These are phyloP conservation scores for Atalantia buxifolia DNA, from an alignment of 345 rosid species.

Conservation along the genomic window DNA sequence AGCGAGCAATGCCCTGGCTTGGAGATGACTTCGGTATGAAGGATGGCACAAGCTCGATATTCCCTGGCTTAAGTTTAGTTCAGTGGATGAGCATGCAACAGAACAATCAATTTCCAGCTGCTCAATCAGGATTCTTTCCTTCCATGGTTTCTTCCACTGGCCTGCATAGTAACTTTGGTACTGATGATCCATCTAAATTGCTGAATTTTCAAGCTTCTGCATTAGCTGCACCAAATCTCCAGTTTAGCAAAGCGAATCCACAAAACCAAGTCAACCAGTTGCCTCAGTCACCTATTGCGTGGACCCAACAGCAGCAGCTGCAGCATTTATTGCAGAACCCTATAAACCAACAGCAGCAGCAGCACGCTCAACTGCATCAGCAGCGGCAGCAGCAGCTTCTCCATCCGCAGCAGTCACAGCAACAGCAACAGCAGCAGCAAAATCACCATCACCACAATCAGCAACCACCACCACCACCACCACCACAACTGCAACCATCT, in stretches of 20 bases:
- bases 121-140: conserved; percentile 63
- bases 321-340: conserved; percentile 43
- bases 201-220: conserved; percentile 76
- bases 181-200: conserved; percentile 79
- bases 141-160: conserved; percentile 48
- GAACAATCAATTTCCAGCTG: conserved; percentile 61
- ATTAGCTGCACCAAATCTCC: conserved; percentile 48
- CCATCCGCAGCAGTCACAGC: conserved; percentile 40
- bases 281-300: conserved; percentile 49
- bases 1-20: conserved; percentile 93
- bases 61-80: conserved; percentile 87
- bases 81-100: conserved; percentile 99
- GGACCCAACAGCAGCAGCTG: conserved; percentile 76
- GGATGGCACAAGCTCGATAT: conserved; percentile 68
- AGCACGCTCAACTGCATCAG: conserved; percentile 24
- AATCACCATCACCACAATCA: conserved; percentile 19
- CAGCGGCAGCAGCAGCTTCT: conserved; percentile 30
- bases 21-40: conserved; percentile 93
- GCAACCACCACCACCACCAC: conserved; percentile 19
- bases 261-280: conserved; percentile 59
- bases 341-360: conserved; percentile 39
- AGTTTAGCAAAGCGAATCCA: conserved; percentile 57
- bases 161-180: conserved; percentile 49
- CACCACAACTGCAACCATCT: conserved; percentile 15
- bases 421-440: conserved; percentile 29